A percentile compares a stretch with the other conserved stretches of the same genome.
phyloP scores from a whole-genome alignment of 192 early-diverging fungal species.

The Coemansia asiatica region DNA sequence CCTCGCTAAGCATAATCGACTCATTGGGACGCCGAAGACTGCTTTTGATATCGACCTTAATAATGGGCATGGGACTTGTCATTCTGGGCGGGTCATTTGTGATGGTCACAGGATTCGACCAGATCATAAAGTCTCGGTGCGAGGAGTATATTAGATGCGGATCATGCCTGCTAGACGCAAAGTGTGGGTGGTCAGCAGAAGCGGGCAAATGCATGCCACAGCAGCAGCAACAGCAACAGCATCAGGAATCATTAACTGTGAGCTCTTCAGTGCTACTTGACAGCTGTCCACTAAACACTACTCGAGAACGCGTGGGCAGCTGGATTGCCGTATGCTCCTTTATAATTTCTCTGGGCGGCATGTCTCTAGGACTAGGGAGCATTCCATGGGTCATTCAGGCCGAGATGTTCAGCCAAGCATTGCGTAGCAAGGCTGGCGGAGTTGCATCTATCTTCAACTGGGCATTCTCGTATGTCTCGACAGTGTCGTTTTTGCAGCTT shows the following conservation, averaged over 20 bases:
- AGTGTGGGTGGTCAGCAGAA: constrained; percentile 26
- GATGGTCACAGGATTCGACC: constrained; percentile 32
- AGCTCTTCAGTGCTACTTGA: neutral
- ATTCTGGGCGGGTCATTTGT: constrained; percentile 35
- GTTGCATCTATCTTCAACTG: constrained; percentile 30
- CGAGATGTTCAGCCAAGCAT: constrained; percentile 32
- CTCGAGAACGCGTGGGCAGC: constrained; percentile 11
- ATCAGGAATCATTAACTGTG: too few relatives aligned
- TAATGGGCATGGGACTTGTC: constrained; percentile 25
- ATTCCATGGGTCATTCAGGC: constrained; percentile 40
- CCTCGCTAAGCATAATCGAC: constrained; percentile 22
- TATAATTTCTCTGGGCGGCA: constrained; percentile 24
- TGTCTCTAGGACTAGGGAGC: constrained; percentile 29
- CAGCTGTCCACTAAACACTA: constrained; percentile 21
- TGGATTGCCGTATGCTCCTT: constrained; percentile 31
- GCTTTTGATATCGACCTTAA: constrained; percentile 16
- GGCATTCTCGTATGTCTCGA: constrained; percentile 25
- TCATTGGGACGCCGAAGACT: constrained; percentile 20
- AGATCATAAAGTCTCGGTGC: constrained; percentile 24
- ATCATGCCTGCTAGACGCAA: constrained; percentile 28
- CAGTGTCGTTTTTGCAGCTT: constrained; percentile 33
- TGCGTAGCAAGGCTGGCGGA: constrained; percentile 33
- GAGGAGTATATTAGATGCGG: constrained; percentile 22
- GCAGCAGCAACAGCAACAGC: too few relatives aligned
- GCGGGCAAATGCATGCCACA: constrained; percentile 9